These are phyloP conservation scores for Rhodotorula sp. DNA, from an alignment of 1,284 basidiomycete species.

Conservation along the genomic window DNA sequence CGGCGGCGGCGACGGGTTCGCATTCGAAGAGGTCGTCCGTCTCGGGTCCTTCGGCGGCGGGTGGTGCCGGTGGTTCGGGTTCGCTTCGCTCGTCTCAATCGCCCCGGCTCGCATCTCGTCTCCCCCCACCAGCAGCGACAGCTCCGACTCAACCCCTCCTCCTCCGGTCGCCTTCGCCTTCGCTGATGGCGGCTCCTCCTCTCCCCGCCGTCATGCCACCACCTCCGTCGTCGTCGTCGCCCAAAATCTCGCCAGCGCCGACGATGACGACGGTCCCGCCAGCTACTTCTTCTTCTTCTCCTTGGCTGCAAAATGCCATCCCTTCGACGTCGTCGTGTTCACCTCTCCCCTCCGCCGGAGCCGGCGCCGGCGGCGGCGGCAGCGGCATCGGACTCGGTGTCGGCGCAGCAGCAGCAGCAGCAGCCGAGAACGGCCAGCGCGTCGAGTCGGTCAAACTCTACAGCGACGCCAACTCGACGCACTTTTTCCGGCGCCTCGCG, in stretches of 20 bases:
- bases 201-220: conserved; percentile 33
- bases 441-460: conserved; percentile 60
- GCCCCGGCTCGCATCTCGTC: neutral
- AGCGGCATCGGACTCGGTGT: neutral
- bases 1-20: neutral
- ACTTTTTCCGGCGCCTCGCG: conserved; percentile 89
- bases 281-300: neutral
- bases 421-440: neutral
- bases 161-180: conserved; percentile 27
- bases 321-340: too few relatives aligned
- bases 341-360: neutral
- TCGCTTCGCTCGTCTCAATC: neutral
- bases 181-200: too few relatives aligned
- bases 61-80: neutral
- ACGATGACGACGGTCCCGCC: neutral
- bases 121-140: too few relatives aligned
- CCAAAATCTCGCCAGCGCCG: conserved; percentile 4
- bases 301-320: neutral
- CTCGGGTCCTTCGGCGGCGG: neutral
- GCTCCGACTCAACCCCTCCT: neutral
- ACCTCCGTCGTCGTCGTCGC: conserved; percentile 15
- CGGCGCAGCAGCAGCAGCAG: too few relatives aligned
- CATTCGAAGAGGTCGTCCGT: conserved; percentile 41
- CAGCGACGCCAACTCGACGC: conserved; percentile 90
- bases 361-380: neutral